Evolutionary conservation across 192 early-diverging fungal species (phyloP), one percentile per base, ranked within the genome.

Genomic region (Backusella circina): DNA sequence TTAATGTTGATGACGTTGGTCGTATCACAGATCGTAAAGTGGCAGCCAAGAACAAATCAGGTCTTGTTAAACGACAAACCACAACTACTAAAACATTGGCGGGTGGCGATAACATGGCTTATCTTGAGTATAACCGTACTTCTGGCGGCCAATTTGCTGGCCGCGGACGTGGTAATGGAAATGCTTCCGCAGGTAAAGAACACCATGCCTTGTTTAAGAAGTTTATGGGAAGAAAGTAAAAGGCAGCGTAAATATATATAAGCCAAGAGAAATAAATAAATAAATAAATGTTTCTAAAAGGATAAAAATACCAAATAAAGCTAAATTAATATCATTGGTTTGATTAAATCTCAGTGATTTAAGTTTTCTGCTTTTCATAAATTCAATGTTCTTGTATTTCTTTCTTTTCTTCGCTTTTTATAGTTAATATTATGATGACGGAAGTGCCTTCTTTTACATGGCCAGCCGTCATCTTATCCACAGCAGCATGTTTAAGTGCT

Each of bases 81-180:
- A 90, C 90, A n/a, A 92, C 88, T 9, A 83, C 96, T 74, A 94
- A 90, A 79, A 93, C 93, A 54, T 86, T 98, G 71, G 91, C 90
- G 23, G 98, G 98, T 35, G 95, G 88, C 1, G 94, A 96, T 79
- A 88, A 91, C 73, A 99, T 99, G 95, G 96, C 96, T 0, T 99
- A 99, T 75, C 86, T 95, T 68, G 97, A 99, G 50, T 79, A 82
- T 38, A 71, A 81, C 18, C 57, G 80, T 47, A 79, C 61, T 65
- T 61, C 80, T 15, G 75, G 80, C 5, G 77, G 77, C 15, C 81
- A 81, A 15, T 85, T 86, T 54, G 76, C 79, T 28, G 68, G 72
- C 18, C 75, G 68, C 35, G 72, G 75, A 30, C 70, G 79, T 67
- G 67, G 73, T 41, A 69, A 44, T 64, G 73, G 78, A 21, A 79